Base-by-base conservation (phyloP, 73 alveolate species). In the Paramecium sonneborni region DNA sequence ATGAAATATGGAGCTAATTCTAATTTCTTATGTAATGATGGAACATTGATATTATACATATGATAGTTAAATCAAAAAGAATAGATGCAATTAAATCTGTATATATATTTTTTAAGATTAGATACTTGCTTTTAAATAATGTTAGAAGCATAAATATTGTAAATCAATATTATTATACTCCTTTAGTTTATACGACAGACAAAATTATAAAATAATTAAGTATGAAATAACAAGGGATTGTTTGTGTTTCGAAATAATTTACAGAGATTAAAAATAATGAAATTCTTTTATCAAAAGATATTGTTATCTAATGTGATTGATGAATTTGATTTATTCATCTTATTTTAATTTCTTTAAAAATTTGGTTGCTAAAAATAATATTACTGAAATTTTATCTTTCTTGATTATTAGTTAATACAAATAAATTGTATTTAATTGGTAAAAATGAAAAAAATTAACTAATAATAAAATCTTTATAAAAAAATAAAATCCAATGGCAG, bases 181-280 rank as follows among this genome's bases (percentile, higher is more conserved):
- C 90, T 9, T 44, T 79, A 14, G 74, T 79, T 9, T 79, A 79
- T 79, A 76, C 90, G 1, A 43, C 20, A n/a, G 44, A 39, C 2
- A 44, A 30, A 37, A 43, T 34, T 3, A n/a, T 79, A 39, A 79
- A 79, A 46, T 79, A 79, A 39, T 79, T 79, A 24, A 76, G 90
- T 6, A 39, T 79, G 90, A 32, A 26, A 30, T 20, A 20, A 5
- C 15, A 79, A 24, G 90, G 76, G 12, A 23, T 79, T 21, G 90
- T 79, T 10, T 72, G 62, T 28, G 37, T 72, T 28, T 12, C 35
- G 2, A 38, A 72, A 35, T 12, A 18, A 52, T 62, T 30, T 32
- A 62, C 84, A 62, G 84, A 62, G 6, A 62, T 62, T 26, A 26
- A 62, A 26, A 62, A 62, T 62, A 46, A 62, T 62, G 84, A 62